A percentile compares a stretch with the other conserved stretches of the same genome.
Conservation (phyloP, 2,329 filamentous ascomycete genomes). For the Amylocarpus encephaloides region DNA sequence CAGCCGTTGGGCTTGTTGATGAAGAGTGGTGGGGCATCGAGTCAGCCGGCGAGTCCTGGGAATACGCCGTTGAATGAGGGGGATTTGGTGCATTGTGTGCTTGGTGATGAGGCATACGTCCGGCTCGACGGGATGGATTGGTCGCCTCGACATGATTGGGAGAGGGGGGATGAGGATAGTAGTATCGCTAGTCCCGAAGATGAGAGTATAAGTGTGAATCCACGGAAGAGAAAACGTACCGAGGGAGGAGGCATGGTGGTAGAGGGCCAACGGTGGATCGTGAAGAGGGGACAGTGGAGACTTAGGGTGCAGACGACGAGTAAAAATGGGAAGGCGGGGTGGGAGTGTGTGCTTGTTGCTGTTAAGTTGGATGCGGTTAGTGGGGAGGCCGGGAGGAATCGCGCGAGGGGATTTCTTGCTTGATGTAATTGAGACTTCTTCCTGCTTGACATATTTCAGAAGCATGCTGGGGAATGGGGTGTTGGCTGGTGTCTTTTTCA, state of each 20-base stretch:
- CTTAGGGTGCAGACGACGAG: conserved; percentile 52
- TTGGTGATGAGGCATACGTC: conserved; percentile 56
- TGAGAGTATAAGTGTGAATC: conserved; percentile 5
- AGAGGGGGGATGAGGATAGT: conserved; percentile 1
- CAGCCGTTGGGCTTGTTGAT: conserved; percentile 62
- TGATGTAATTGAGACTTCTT: too few relatives aligned
- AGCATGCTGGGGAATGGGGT: too few relatives aligned
- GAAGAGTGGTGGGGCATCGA: conserved; percentile 54
- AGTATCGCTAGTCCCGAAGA: conserved; percentile 9
- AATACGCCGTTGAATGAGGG: conserved; percentile 61
- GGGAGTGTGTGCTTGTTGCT: conserved; percentile 67
- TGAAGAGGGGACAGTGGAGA: conserved; percentile 66
- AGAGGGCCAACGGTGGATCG: conserved; percentile 44
- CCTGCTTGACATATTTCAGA: too few relatives aligned
- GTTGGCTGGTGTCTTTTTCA: too few relatives aligned
- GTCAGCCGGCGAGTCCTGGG: conserved; percentile 58
- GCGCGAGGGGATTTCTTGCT: conserved; percentile 48
- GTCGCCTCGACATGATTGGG: neutral
- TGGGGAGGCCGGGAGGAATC: conserved; percentile 61
- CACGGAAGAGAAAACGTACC: conserved; percentile 11
- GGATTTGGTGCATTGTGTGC: conserved; percentile 57
- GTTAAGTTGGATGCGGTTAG: conserved; percentile 71
- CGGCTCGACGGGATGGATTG: conserved; percentile 47
- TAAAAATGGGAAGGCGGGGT: conserved; percentile 41
- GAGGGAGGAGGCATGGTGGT: conserved; percentile 9